Base-by-base conservation (phyloP, 2,329 filamentous ascomycete genomes). In the Coleophoma crateriformis region DNA sequence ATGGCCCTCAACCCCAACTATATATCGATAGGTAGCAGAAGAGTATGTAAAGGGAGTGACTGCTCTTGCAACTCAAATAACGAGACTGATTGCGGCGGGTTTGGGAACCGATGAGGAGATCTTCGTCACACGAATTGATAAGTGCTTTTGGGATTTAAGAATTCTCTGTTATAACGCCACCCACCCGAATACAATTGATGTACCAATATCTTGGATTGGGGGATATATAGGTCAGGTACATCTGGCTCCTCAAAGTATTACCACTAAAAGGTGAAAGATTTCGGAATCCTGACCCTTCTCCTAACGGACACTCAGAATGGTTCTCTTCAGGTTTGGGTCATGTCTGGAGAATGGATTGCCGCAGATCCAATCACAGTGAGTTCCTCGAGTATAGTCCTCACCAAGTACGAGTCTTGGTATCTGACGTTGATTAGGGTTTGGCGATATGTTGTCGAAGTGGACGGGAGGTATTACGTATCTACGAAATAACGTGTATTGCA, bases 261-360 rank as follows among this genome's bases (percentile, higher is more conserved):
- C 11, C 12, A 37, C 34, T 12, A 37, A n/a, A 2, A 47, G 27
- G 37, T 20, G 3, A 34, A 38, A 55, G 53, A 56, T 46, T 56
- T 56, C 40, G 54, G 54, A 5, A 54, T 56, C 47, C 41, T 56
- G 12, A 56, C 54, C 4, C 46, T 56, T 32, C 52, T 54, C 33
- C 41, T 56, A 14, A 52, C 54, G 8, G 54, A 54, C 43, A 43
- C 47, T 7, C 41, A 48, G n/a, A 43, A 47, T 22, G 33, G 49
- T 17, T 56, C 54, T 15, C 35, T 56, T 4, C 54, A 54, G 19
- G 54, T 56, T 8, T 45, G 37, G 7, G 38, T 42, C 1, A 54
- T 54, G 39, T 22, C 48, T 27, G 52, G 52, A 4, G 40, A 45
- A 13, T 56, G 54, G 54, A 48, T 54, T 17, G 15, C 46, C 6